Base-by-base conservation (phyloP, 257 asterid species). In the Solanum stenotomum region DNA sequence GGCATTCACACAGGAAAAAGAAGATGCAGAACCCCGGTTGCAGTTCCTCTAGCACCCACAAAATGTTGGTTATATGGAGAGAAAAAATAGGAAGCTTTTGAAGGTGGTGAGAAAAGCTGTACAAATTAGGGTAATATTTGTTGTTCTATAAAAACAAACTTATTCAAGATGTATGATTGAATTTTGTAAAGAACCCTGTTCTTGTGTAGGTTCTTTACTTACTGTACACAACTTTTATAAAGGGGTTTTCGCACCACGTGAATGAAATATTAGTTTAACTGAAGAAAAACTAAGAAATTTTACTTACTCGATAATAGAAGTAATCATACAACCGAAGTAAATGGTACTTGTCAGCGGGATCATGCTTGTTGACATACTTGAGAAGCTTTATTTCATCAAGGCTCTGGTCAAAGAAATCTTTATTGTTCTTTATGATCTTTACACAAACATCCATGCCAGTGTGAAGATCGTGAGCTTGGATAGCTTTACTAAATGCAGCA, bases 361-460 rank as follows among this genome's bases (percentile, higher is more conserved):
- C 99, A 71, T 97, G 98, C 90, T 94, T 97, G 93, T 97, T 96
- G 84, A 96, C 96, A 92, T 92, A 96, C 94, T 97, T 97, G 93
- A 97, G 99, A 90, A 97, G 98, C 95, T 97, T 97, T 89, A 97
- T 97, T 91, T 97, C 99, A 88, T 97, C 99, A 87, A 97, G 99
- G 94, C 99, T 96, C 93, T 97, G 99, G 90, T 97, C 99, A 46
- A 96, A 97, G 88, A 97, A 97, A 89, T 97, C 99, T 90, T 97
- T 97, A 92, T 97, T 97, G 94, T 96, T 97, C 95, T 97, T 97
- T 88, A 97, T 97, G 88, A 97, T 95, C 92, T 97, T 96, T 91
- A 97, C 97, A 87, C 99, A 97, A 10, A 97, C 99, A 93, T 97
- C 99, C 98, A 97, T 96, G 92, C 99, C 99, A 85, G 99, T 95